These are phyloP conservation scores for Fusarium sp. DNA, from an alignment of 2,329 filamentous ascomycete species.

Conservation along the genomic window DNA sequence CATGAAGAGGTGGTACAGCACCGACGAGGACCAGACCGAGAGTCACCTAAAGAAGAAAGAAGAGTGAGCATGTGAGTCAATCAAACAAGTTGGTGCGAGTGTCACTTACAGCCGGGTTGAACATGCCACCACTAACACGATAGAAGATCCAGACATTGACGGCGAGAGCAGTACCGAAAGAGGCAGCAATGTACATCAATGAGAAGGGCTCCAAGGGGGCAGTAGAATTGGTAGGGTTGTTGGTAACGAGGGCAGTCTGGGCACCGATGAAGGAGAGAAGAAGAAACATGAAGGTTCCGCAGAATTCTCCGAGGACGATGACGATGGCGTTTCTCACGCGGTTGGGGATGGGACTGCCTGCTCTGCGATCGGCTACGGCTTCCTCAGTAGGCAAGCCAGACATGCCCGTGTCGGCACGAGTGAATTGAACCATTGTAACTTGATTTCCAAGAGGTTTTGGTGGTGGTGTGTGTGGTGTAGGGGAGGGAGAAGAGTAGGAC, in stretches of 20 bases:
- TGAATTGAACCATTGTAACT: constrained; percentile 22
- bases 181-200: constrained; percentile 59
- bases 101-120: constrained; percentile 59
- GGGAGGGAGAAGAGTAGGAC: not conserved
- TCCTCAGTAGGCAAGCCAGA: constrained; percentile 24
- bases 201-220: constrained; percentile 46
- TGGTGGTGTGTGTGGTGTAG: not conserved
- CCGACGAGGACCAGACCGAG: constrained; percentile 68
- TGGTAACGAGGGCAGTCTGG: constrained; percentile 49
- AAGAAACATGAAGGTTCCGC: constrained; percentile 63
- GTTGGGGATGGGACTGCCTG: constrained; percentile 3
- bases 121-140: constrained; percentile 61
- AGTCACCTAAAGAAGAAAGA: constrained; percentile 53
- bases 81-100: not conserved
- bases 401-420: constrained; percentile 4
- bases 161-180: constrained; percentile 60
- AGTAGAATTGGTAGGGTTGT: constrained; percentile 37
- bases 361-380: constrained; percentile 7
- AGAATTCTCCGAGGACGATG: constrained; percentile 59
- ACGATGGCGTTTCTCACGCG: constrained; percentile 48
- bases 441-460: not conserved
- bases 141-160: constrained; percentile 67
- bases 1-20: constrained; percentile 62
- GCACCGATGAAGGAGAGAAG: constrained; percentile 54
- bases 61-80: not conserved